Percentiles rank a stretch among this genome's conserved stretches.
Conservation (phyloP, 2,329 filamentous ascomycete species). For the Onygenales sp. region DNA sequence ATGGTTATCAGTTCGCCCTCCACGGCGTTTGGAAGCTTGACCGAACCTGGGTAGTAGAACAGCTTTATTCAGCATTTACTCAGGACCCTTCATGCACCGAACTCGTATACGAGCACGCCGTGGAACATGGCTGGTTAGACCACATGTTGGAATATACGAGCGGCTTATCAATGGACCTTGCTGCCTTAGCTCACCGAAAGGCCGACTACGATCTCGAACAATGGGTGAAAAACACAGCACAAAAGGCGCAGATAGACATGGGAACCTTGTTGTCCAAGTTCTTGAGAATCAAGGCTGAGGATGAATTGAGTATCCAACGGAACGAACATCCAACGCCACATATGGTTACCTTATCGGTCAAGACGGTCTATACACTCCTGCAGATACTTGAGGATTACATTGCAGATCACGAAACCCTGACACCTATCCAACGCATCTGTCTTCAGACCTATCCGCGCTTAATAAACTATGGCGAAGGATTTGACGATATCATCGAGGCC, state of each 20-base stretch:
- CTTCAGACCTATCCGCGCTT: conserved; percentile 87
- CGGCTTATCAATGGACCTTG: conserved; percentile 79
- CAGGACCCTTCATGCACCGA: conserved; percentile 57
- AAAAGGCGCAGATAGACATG: conserved; percentile 57
- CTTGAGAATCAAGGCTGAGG: conserved; percentile 70
- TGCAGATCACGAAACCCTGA: conserved; percentile 57
- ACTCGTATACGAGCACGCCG: conserved; percentile 67
- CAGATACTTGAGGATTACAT: conserved; percentile 65
- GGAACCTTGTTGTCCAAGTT: conserved; percentile 67
- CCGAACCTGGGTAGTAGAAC: conserved; percentile 71
- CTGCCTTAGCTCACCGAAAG: conserved; percentile 73
- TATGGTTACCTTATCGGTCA: conserved; percentile 69
- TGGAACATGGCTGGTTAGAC: conserved; percentile 75
- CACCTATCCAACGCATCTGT: conserved; percentile 73
- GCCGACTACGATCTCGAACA: conserved; percentile 68
- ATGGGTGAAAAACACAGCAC: conserved; percentile 65
- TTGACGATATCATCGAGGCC: conserved; percentile 79
- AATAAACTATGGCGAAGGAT: conserved; percentile 92
- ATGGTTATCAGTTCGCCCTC: conserved; percentile 77
- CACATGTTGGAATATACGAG: conserved; percentile 68
- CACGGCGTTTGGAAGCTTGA: conserved; percentile 89
- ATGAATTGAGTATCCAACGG: conserved; percentile 67
- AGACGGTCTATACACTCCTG: conserved; percentile 73
- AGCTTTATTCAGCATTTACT: conserved; percentile 69
- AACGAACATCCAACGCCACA: conserved; percentile 54